These are phyloP conservation scores for Arachnomyces sp. DNA, from an alignment of 2,329 filamentous ascomycete genomes.

Conservation along the genomic window DNA sequence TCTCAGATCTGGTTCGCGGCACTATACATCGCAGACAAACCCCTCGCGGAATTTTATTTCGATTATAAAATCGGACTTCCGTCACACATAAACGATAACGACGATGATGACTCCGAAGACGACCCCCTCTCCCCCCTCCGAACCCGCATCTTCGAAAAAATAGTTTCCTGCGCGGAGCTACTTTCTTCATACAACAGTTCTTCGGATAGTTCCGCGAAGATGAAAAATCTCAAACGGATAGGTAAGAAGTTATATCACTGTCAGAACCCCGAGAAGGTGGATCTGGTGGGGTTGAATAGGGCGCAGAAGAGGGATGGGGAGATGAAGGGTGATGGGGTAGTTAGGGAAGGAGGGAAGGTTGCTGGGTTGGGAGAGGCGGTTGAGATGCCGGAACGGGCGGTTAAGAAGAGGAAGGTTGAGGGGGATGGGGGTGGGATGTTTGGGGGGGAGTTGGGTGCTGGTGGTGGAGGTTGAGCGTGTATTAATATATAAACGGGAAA, in stretches of 20 bases:
- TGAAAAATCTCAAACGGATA: constrained; percentile 38
- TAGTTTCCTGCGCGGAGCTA: constrained; percentile 32
- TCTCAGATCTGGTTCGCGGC: constrained; percentile 88
- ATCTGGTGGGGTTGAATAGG: constrained; percentile 29
- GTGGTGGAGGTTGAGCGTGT: too few relatives aligned
- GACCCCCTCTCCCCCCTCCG: constrained; percentile 27
- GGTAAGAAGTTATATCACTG: constrained; percentile 44
- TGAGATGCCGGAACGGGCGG: constrained; percentile 22
- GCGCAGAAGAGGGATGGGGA: constrained; percentile 28
- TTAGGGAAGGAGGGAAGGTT: constrained; percentile 25
- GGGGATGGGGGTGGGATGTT: constrained; percentile 25
- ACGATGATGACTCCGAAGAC: constrained; percentile 7
- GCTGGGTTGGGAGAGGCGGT: constrained; percentile 9
- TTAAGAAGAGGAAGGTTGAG: constrained; percentile 32
- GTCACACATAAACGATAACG: too few relatives aligned
- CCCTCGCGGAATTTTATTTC: constrained; percentile 38
- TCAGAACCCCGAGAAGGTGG: constrained; percentile 41
- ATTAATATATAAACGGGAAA: not conserved
- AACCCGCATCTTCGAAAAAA: constrained; percentile 28
- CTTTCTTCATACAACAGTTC: constrained; percentile 29
- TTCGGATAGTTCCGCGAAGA: constrained; percentile 28
- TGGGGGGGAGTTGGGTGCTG: constrained; percentile 24
- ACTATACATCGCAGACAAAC: constrained; percentile 62
- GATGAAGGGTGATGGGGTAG: constrained; percentile 16
- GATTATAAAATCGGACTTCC: constrained; percentile 33